Conservation (phyloP, 2,329 filamentous ascomycete species). For the Pyrenophora teres region DNA sequence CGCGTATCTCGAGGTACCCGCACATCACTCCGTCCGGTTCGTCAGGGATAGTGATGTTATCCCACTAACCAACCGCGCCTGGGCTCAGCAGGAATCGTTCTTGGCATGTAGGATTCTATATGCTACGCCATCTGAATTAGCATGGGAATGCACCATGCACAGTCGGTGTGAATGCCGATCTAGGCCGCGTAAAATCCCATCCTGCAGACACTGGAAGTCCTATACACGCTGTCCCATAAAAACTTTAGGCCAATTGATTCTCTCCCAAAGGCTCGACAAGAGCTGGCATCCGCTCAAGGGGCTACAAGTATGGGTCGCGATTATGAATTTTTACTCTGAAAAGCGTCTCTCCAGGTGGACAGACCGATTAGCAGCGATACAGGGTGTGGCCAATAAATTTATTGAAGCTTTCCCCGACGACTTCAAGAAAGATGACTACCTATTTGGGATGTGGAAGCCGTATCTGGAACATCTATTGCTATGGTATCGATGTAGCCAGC, state of each 20-base stretch:
- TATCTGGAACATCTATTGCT: neutral
- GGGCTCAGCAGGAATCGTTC: neutral
- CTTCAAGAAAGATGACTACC: neutral
- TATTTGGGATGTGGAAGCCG: neutral
- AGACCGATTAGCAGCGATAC: constrained; percentile 4
- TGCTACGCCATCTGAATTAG: constrained; percentile 5
- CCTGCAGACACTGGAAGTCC: neutral
- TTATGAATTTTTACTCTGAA: neutral
- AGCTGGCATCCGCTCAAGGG: neutral
- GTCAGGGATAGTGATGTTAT: neutral
- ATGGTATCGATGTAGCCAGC: neutral
- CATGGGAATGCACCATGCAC: neutral
- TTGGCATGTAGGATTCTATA: constrained; percentile 2
- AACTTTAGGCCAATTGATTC: neutral
- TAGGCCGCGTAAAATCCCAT: neutral
- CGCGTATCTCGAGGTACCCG: neutral
- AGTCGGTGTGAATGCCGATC: neutral
- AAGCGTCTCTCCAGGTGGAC: neutral
- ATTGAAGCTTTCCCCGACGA: neutral
- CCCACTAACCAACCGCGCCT: constrained; percentile 1
- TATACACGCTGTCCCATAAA: neutral
- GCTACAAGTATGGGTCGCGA: neutral
- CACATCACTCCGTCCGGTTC: neutral
- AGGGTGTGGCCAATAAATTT: neutral
- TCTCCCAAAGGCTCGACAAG: neutral